Conservation (phyloP, 192 early-diverging fungal genomes). For the Podila clonocystis region DNA sequence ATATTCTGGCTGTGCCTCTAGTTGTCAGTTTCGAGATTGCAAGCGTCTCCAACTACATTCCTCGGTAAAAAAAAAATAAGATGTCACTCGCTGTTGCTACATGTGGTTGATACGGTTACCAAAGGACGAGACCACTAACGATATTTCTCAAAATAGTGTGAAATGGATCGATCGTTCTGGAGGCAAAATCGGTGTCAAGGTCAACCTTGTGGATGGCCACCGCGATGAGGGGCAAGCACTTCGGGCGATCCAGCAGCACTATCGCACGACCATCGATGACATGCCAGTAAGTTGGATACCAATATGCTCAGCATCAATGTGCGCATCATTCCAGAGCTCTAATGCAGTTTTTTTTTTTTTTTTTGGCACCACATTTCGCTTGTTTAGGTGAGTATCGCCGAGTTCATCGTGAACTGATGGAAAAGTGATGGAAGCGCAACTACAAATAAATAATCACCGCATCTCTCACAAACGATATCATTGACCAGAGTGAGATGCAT, state of each 20-base stretch:
- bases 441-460: too few relatives aligned
- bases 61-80: conserved; percentile 24
- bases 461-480: too few relatives aligned
- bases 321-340: too few relatives aligned
- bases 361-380: background rate
- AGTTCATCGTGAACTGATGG: conserved; percentile 38
- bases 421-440: background rate
- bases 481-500: too few relatives aligned
- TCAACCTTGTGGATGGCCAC: conserved; percentile 36
- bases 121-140: too few relatives aligned
- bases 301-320: too few relatives aligned
- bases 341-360: background rate
- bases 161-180: conserved; percentile 50
- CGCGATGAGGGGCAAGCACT: conserved; percentile 35
- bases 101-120: too few relatives aligned
- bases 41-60: conserved; percentile 31
- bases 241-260: conserved; percentile 39
- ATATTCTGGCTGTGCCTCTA: conserved; percentile 28
- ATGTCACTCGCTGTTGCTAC: too few relatives aligned
- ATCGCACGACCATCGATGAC: conserved; percentile 41
- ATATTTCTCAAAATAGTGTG: conserved; percentile 10
- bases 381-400: conserved; percentile 31
- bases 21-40: conserved; percentile 47
- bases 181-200: conserved; percentile 43
- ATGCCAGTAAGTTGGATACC: conserved; percentile 32